Evolutionary conservation across 371 early-diverging fungal genomes (phyloP).

Genomic region (Nosema muscidifuracis): DNA sequence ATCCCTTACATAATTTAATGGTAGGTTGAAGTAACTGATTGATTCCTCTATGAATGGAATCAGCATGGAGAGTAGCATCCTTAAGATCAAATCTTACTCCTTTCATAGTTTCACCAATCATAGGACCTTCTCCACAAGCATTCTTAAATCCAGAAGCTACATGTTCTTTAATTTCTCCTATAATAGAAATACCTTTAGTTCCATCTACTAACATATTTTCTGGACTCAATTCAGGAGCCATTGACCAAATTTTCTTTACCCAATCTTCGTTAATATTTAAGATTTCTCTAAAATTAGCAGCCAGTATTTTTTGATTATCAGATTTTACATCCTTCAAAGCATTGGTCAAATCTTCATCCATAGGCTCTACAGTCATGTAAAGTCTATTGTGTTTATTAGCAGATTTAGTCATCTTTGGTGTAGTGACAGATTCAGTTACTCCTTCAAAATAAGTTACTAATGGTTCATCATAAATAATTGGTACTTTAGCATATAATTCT

Average conservation of each 20-base stretch:
- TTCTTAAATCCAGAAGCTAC: slow-evolving; percentile 84
- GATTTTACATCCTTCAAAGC: slow-evolving; percentile 81
- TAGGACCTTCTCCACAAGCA: slow-evolving; percentile 83
- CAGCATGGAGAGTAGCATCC: slow-evolving; percentile 93
- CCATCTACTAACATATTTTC: slow-evolving; percentile 86
- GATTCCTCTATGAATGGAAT: slow-evolving; percentile 99
- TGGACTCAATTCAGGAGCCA: slow-evolving; percentile 89
- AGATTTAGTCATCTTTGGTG: slow-evolving; percentile 74
- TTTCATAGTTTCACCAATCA: slow-evolving; percentile 88
- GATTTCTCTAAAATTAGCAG: slow-evolving; percentile 79
- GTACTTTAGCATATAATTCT: slow-evolving; percentile 96
- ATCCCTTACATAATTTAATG: slow-evolving; percentile 88
- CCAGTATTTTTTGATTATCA: slow-evolving; percentile 91
- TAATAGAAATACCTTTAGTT: slow-evolving; percentile 94
- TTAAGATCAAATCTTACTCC: slow-evolving; percentile 91
- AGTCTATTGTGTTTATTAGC: slow-evolving; percentile 99
- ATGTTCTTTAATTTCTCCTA: slow-evolving; percentile 96
- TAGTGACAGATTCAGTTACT: slow-evolving; percentile 41
- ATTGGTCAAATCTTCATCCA: slow-evolving; percentile 74
- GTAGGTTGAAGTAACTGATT: slow-evolving; percentile 94
- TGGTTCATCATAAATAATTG: slow-evolving; percentile 83
- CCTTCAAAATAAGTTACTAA: slow-evolving; percentile 77
- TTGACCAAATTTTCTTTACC: slow-evolving; percentile 97
- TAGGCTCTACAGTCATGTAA: slow-evolving; percentile 86
- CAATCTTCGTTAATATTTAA: slow-evolving; percentile 89